phyloP scores from a whole-genome alignment of 2,329 filamentous ascomycete species.

The Amauroascus verrucosus region DNA sequence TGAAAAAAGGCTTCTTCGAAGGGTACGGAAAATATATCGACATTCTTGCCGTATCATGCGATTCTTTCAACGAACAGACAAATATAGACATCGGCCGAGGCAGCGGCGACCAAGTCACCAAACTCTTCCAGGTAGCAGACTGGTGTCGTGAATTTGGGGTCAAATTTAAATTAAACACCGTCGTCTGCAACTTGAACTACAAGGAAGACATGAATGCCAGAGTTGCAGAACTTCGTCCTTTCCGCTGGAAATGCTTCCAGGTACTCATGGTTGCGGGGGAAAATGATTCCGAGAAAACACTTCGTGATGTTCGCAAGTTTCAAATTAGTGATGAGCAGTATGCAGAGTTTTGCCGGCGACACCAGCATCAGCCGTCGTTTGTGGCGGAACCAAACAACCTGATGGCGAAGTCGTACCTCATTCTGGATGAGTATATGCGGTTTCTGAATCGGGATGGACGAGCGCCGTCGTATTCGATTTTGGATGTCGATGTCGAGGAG shows the following conservation, averaged over 20 bases:
- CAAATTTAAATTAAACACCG: conserved; percentile 51
- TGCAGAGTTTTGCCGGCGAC: conserved; percentile 37
- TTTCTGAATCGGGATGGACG: conserved; percentile 40
- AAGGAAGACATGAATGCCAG: conserved; percentile 41
- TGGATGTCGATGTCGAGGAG: conserved; percentile 40
- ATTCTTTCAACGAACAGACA: conserved; percentile 43
- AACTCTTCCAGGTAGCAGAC: conserved; percentile 36
- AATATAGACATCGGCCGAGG: conserved; percentile 45
- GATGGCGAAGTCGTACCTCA: conserved; percentile 44
- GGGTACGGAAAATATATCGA: conserved; percentile 40
- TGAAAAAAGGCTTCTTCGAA: conserved; percentile 37
- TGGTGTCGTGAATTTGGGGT: conserved; percentile 42
- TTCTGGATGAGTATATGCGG: conserved; percentile 44
- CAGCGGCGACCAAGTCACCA: conserved; percentile 38
- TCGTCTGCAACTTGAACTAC: conserved; percentile 42
- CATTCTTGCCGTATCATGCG: conserved; percentile 47
- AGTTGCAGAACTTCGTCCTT: conserved; percentile 37
- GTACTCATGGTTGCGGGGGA: conserved; percentile 45
- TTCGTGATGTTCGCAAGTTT: conserved; percentile 37
- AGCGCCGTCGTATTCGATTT: conserved; percentile 28
- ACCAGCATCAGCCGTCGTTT: conserved; percentile 35
- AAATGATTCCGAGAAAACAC: conserved; percentile 38
- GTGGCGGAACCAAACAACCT: conserved; percentile 42
- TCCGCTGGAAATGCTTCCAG: conserved; percentile 49
- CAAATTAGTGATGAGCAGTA: conserved; percentile 42